Base-by-base conservation (phyloP, 768 basidiomycete species). In the Cantharellus anzutake region DNA sequence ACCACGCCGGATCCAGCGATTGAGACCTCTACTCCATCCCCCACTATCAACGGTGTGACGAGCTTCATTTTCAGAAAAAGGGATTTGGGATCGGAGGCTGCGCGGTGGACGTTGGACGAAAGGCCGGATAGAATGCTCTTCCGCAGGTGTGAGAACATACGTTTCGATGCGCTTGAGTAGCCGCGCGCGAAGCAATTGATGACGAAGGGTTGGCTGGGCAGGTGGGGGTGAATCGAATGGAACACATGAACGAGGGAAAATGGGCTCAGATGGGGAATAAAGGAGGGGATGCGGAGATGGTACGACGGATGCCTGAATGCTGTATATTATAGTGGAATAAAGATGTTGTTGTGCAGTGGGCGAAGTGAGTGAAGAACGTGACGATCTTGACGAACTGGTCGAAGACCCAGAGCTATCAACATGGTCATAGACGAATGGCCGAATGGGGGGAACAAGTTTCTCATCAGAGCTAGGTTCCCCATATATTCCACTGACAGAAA, bases 1-100 rank as follows among this genome's bases (percentile, higher is more conserved):
- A 35, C 83, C 81, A 2, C 86, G 81, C 42, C 74, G 72, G 62
- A 79, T 74, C 86, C 86, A 89, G n/a, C 71, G 75, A 50, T 74
- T 75, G 52, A 89, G 71, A 59, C 83, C 81, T 11, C 72, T 71
- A 66, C 81, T 82, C 44, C 70, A 66, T n/a, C 57, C 42, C 4
- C 41, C 59, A 20, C 42, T 42, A 11, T 65, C 41, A 20, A 55
- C 52, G 11, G 42, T 48, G 44, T 3, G 59, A 34, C 42, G 42
- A 55, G 11, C 60, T 52, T 35, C 52, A 4, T 16, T 59, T 48
- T 40, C 16, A 29, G 3, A 41, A 5, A 39, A 14, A 14, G 3
- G 57, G 35, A 41, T 58, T 59, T 20, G 35, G 52, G 63, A 58
- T 57, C 55, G 42, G 2, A 53, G 41, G 29, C 56, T 37, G 20